These are phyloP conservation scores for Ustilago xerochloae DNA, from an alignment of 1,284 basidiomycete genomes.

Conservation along the genomic window DNA sequence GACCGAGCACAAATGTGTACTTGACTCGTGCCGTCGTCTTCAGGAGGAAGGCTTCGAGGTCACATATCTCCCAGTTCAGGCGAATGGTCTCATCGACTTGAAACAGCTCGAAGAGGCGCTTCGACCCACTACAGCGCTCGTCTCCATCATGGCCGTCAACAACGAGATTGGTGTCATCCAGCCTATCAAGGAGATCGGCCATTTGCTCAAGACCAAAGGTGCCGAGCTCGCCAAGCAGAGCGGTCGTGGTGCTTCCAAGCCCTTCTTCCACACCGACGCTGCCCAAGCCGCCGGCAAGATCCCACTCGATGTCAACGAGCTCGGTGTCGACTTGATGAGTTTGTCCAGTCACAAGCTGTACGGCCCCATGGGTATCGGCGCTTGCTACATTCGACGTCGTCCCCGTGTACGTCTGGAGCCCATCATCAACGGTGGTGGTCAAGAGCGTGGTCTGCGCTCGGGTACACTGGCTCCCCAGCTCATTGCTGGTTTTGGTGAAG, in stretches of 20 bases:
- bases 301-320: conserved; percentile 83
- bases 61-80: conserved; percentile 92
- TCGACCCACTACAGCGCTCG: conserved; percentile 82
- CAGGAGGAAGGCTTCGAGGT: conserved; percentile 97
- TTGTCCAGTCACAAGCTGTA: conserved; percentile 98
- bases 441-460: conserved; percentile 93
- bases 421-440: conserved; percentile 93
- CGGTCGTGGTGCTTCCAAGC: conserved; percentile 71
- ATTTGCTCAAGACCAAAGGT: conserved; percentile 73
- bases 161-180: conserved; percentile 99
- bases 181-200: conserved; percentile 93
- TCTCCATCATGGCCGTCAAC: conserved; percentile 99
- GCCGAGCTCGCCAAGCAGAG: conserved; percentile 76
- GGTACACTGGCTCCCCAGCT: conserved; percentile 92
- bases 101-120: conserved; percentile 82
- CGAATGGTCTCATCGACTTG: conserved; percentile 85
- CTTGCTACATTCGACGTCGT: conserved; percentile 89
- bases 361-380: conserved; percentile 96
- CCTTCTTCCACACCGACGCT: conserved; percentile 97
- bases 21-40: conserved; percentile 95
- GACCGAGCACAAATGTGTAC: conserved; percentile 95
- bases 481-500: conserved; percentile 93
- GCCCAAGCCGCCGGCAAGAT: conserved; percentile 87
- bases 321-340: conserved; percentile 94
- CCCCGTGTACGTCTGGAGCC: conserved; percentile 95